Evolutionary conservation across 75 land plant genomes (phyloP), one percentile per base, ranked within the genome.

Genomic region (Pinus tabuliformis): DNA sequence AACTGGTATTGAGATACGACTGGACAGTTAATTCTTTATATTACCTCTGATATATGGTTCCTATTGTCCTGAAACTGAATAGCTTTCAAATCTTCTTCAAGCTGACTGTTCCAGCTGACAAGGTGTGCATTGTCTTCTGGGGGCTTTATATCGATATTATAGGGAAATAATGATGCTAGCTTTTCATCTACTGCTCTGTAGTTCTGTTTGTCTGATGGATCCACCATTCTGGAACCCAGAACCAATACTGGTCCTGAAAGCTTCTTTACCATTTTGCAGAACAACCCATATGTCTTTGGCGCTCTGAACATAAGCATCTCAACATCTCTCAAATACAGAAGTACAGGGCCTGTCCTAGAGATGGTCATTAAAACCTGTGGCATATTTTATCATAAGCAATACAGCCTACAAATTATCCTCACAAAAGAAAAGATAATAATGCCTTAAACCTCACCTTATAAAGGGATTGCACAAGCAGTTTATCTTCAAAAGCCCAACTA

Each of bases 401-500:
- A 49, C 54, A 49, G 12, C 2, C 54, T 49, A 49, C 11, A 49
- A 49, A 9, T 49, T 49, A 49, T 1, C 12, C 54, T 49, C 11
- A 49, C 54, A 8, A 49, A 49, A 22, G n/a, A 60, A 60, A 60
- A 60, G 1, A 60, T 20, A 22, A 59, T 18, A 60, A 22, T 60
- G 54, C 54, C 22, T 6, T 60, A 60, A 60, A 60, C 7, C 62
- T 14, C 82, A 92, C 98, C 93, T 83, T 92, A 83, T 92, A 93
- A 22, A 92, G 88, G 66, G 98, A 76, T 64, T 84, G 87, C 54
- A 95, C 74, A 54, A 95, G 71, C n/a, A 84, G 65, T 59, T 86
- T 89, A 33, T 95, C 98, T 73, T 95, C 95, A 78, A 95, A 89
- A 62, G 84, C 79, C 92, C 81, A 92, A 54, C 89, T 90, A 77